Percentiles rank a stretch among this genome's conserved stretches.
These are phyloP conservation scores for Grosmannia serpens DNA, from an alignment of 2,329 filamentous ascomycete species.

Conservation along the genomic window DNA sequence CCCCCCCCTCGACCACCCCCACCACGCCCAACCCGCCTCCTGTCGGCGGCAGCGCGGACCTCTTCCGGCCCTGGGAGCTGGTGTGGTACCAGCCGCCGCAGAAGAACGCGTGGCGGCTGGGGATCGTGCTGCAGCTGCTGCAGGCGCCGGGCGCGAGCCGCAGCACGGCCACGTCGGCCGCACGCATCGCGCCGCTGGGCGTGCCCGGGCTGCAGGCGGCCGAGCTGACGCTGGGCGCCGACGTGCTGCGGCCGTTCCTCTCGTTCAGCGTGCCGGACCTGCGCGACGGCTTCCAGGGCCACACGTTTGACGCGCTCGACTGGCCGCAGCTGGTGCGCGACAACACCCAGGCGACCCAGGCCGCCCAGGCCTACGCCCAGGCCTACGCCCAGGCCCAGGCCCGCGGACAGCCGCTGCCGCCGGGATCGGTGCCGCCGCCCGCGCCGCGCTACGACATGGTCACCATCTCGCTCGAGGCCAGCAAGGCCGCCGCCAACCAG, in stretches of 20 bases:
- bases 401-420: constrained; percentile 2
- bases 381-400: constrained; percentile 8
- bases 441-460: constrained; percentile 2
- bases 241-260: constrained; percentile 24
- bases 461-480: constrained; percentile 22
- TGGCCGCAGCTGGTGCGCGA: constrained; percentile 16
- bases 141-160: not conserved
- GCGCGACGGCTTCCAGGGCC: constrained; percentile 14
- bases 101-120: constrained; percentile 22
- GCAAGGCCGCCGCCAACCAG: constrained; percentile 23
- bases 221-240: constrained; percentile 13
- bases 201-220: constrained; percentile 11
- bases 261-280: constrained; percentile 24
- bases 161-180: constrained; percentile 12
- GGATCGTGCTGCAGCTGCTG: constrained; percentile 18
- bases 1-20: not conserved
- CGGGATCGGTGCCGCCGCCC: not conserved
- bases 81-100: constrained; percentile 23
- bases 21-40: not conserved
- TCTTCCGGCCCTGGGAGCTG: constrained; percentile 23
- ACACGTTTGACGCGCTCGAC: constrained; percentile 18
- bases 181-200: constrained; percentile 19
- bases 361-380: not conserved
- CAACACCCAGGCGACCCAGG: not conserved
- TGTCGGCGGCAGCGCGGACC: constrained; percentile 2